Conservation (phyloP, 1,284 basidiomycete genomes). For the Rhodofomes roseus region DNA sequence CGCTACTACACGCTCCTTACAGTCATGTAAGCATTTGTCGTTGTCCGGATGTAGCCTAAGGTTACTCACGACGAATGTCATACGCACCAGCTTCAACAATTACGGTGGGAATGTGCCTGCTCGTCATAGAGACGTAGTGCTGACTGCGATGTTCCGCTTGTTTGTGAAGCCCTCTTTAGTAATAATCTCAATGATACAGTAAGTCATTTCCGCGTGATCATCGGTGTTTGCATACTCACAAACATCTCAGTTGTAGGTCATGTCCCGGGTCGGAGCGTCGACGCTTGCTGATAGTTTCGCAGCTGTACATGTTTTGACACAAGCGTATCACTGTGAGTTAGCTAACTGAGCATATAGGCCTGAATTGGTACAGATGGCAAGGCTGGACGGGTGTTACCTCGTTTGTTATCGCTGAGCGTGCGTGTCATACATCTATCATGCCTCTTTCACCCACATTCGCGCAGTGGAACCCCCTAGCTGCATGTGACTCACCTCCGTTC, state of each 20-base stretch:
- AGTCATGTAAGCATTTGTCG: slow-evolving; percentile 38
- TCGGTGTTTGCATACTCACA: neutral
- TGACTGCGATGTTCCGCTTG: slow-evolving; percentile 13
- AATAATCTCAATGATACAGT: slow-evolving; percentile 28
- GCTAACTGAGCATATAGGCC: slow-evolving; percentile 27
- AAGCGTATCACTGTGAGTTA: neutral
- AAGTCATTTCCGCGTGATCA: slow-evolving; percentile 11
- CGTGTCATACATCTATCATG: slow-evolving; percentile 19
- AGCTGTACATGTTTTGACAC: slow-evolving; percentile 16
- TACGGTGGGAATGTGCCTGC: slow-evolving; percentile 35
- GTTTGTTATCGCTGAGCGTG: slow-evolving; percentile 51
- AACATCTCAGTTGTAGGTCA: slow-evolving; percentile 30
- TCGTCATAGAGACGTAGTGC: neutral
- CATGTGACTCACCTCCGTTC: neutral
- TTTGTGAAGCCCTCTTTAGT: slow-evolving; percentile 30
- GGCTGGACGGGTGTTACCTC: slow-evolving; percentile 52
- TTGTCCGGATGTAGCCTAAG: neutral
- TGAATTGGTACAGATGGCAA: slow-evolving; percentile 52
- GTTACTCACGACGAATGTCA: neutral
- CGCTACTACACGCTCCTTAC: slow-evolving; percentile 50
- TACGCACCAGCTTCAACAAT: slow-evolving; percentile 40
- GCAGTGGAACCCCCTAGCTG: too few species aligned
- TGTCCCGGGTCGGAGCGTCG: neutral
- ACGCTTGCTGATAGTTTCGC: neutral
- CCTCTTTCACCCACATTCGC: neutral